Evolutionary conservation across 2,329 filamentous ascomycete genomes (phyloP).

Genomic region (Cercospora citrullina): DNA sequence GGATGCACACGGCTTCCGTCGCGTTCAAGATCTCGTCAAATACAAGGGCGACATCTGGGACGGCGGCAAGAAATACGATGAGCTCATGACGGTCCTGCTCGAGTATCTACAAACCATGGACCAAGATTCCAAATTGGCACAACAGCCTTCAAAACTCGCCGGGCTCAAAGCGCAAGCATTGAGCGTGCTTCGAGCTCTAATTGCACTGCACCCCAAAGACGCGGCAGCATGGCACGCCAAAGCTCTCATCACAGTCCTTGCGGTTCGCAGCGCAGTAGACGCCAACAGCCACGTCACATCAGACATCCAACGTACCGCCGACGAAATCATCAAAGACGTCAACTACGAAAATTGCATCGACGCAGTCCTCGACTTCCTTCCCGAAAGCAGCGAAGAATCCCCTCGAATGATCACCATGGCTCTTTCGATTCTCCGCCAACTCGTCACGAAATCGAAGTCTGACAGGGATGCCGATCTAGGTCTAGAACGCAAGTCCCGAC

Average conservation of each 20-base stretch:
- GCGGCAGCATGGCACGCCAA: constrained; percentile 68
- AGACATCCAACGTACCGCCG: constrained; percentile 70
- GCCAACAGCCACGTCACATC: constrained; percentile 65
- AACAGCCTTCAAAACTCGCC: constrained; percentile 45
- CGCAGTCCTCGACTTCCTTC: constrained; percentile 43
- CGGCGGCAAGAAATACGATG: constrained; percentile 68
- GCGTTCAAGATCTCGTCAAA: constrained; percentile 71
- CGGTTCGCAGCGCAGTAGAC: constrained; percentile 66
- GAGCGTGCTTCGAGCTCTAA: constrained; percentile 70
- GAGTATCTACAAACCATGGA: constrained; percentile 63
- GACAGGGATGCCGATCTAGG: constrained; percentile 25
- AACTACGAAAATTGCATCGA: constrained; percentile 53
- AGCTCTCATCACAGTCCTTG: constrained; percentile 66
- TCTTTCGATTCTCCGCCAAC: constrained; percentile 61
- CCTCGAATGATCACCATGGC: constrained; percentile 58
- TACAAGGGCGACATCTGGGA: constrained; percentile 63
- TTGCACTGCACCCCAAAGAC: constrained; percentile 65
- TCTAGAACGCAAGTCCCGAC: constrained; percentile 24
- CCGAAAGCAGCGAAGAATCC: constrained; percentile 33
- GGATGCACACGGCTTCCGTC: constrained; percentile 80
- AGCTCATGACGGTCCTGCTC: constrained; percentile 67
- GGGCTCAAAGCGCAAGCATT: constrained; percentile 71
- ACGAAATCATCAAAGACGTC: constrained; percentile 68
- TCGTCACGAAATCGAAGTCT: constrained; percentile 50
- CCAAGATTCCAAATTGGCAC: constrained; percentile 45